A percentile compares a stretch with the other conserved stretches of the same genome.
These are phyloP conservation scores for Henningerozyma blattae DNA, from an alignment of 805 yeast species.

Conservation along the genomic window DNA sequence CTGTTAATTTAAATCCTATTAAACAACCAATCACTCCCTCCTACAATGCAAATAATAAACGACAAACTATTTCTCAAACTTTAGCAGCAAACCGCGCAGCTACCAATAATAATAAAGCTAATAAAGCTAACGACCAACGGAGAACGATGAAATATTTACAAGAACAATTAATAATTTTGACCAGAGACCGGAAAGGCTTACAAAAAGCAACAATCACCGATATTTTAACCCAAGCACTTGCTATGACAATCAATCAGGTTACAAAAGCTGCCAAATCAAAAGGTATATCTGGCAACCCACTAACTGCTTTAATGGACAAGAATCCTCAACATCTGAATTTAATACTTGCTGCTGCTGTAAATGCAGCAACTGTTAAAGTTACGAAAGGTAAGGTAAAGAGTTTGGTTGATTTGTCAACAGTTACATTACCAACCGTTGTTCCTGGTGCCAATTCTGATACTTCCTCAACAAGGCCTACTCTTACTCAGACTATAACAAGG, in stretches of 20 bases:
- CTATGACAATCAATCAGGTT: slow-evolving; percentile 85
- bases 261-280: slow-evolving; percentile 79
- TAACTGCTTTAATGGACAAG: slow-evolving; percentile 64
- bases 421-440: slow-evolving; percentile 2
- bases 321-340: slow-evolving; percentile 73
- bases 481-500: slow-evolving; percentile 3
- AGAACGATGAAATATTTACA: slow-evolving; percentile 72
- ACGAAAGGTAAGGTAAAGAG: slow-evolving; percentile 42
- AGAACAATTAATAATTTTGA: slow-evolving; percentile 69
- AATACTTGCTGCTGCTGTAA: slow-evolving; percentile 68
- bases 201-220: slow-evolving; percentile 77
- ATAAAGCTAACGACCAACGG: slow-evolving; percentile 27
- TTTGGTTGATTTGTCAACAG: slow-evolving; percentile 23
- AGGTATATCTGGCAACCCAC: slow-evolving; percentile 68
- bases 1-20: slow-evolving; percentile 4
- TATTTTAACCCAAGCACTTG: slow-evolving; percentile 79
- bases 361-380: slow-evolving; percentile 57
- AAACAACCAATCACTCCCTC: slow-evolving; percentile 6
- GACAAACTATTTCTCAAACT: slow-evolving; percentile 26
- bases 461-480: not conserved
- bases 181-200: slow-evolving; percentile 64
- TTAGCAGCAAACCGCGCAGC: slow-evolving; percentile 22
- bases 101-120: slow-evolving; percentile 8
- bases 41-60: slow-evolving; percentile 8
- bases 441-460: not conserved